Base-by-base conservation (phyloP, 768 basidiomycete species). In the Fomitopsis pulvina region DNA sequence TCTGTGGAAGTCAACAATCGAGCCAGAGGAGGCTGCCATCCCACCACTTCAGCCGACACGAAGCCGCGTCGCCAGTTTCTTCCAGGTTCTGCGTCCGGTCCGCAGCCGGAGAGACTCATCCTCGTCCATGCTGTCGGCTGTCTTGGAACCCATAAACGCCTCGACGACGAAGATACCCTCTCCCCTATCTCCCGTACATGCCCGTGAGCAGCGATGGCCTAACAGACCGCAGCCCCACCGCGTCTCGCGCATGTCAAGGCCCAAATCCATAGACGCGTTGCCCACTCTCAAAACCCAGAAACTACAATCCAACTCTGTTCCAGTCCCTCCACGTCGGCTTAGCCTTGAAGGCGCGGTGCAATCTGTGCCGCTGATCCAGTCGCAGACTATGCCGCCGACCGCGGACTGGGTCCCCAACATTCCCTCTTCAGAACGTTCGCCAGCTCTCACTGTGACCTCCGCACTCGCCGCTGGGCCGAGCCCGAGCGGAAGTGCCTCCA, bases 1-100 rank as follows among this genome's bases (percentile, higher is more conserved):
- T 40, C 66, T 92, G 4, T 91, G 82, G 81, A 92, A 89, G 64
- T 75, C 85, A 4, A 89, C 83, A 0, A 72, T 86, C 22, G 60
- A 69, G 26, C 75, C 75, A 14, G 73, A 73, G 22, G 74, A 71
- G 29, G 68, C 68, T 14, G 70, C 73, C 9, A 66, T 67, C 7
- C 47, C 45, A 21, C 49, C n/a, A 27, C 62, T 43, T 58, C 61
- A 30, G 56, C 61, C 38, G 40, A 60, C 72, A 26, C 69, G 74
- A n/a, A 75, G 68, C 24, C 72, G 72, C 32, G 70, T 85, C 44
- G 70, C 77, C 22, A 75, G 77, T 34, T 69, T 85, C 46, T 70
- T 86, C 47, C 74, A 77, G 49, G 75, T 79, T 2, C 71, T 83
- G 25, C 71, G 77, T 1, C 76, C 79, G 3, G 50, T 51, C 0